Base-by-base conservation (phyloP, 331 rosid species). In the Telfairia occidentalis region DNA sequence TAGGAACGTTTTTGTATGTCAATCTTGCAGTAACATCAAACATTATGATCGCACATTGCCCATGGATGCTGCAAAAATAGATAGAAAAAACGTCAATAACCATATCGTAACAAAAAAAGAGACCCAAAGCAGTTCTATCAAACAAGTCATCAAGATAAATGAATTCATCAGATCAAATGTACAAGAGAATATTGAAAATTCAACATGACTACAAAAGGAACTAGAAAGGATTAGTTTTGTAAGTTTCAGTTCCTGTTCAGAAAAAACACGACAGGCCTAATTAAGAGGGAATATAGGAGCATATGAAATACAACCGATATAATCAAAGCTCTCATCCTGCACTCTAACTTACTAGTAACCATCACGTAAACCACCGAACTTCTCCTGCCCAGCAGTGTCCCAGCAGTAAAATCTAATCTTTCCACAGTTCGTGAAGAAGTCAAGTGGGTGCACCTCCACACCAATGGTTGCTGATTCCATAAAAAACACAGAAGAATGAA, bases 351-450 rank as follows among this genome's bases (percentile, higher is more conserved):
- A 81, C 96, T 91, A 91, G 55, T 91, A 91, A 59, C 95, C 97
- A 84, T 91, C 97, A 66, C 97, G 76, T 4, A 90, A 87, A 8
- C 95, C 95, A 45, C 97, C 97, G 24, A 90, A 90, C 67, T 89
- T 91, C 82, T 89, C 92, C 65, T 91, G 92, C 15, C 84, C 84
- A 37, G 84, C 84, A 8, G 86, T 83, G 58, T 83, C 86, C 86
- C 86, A 80, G 65, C 95, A 91, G 71, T 91, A 87, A 82, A 91
- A 91, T 0, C 97, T 87, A 81, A 89, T 83, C 57, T 87, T 89
- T 8, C 95, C 97, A 63, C 90, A 89, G 85, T 84, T 84, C 3
- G 85, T 91, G 85, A 86, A 87, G 46, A 91, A 89, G 74, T 90
- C 94, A 79, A 90, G 65, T 2, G 96, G 94, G 49, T 88, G 96